Base-by-base conservation (phyloP, 805 yeast species). In the Hanseniaspora pseudoguilliermondii region DNA sequence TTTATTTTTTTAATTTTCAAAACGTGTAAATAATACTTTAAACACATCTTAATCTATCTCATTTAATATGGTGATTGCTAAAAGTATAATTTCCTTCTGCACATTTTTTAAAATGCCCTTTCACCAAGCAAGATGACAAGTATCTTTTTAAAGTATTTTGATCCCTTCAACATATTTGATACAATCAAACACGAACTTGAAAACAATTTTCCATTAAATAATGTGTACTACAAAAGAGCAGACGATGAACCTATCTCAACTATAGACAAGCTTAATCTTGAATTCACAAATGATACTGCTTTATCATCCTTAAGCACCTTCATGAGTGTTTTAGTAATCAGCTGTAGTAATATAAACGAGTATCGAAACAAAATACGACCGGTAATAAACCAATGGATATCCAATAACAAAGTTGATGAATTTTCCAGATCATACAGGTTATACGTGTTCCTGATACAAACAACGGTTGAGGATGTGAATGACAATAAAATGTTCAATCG, bases 341-440 rank as follows among this genome's bases (percentile, higher is more conserved):
- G 76, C 55, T 78, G 83, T 58, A 81, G 79, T 5, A 79, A 78
- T 46, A 66, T 84, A 20, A 97, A 91, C 16, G 79, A 79, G 1
- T 91, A 91, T 66, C 73, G 95, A 58, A 67, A 84, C 0, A 86
- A 83, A 62, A 88, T 85, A 0, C 76, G 98, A 41, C 95, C 95
- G 1, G 71, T 88, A 60, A 79, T 90, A 23, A 76, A 75, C 49
- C 93, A 84, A 60, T 93, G 98, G 97, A 71, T 86, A 16, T 66
- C 71, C 10, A 58, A 57, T 10, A 47, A 49, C 27, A 60, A 57
- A 8, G 49, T 48, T 11, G 46, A 42, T 25, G 44, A 64, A 2
- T 68, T 65, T 48, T 60, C 65, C 6, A 66, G 62, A 40, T 27
- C 66, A 4, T 60, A 67, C n/a, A 60, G 64, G 2, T 60, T 68